Base-by-base conservation (phyloP, 2,329 filamentous ascomycete species). In the Teratosphaeria epicoccoides region DNA sequence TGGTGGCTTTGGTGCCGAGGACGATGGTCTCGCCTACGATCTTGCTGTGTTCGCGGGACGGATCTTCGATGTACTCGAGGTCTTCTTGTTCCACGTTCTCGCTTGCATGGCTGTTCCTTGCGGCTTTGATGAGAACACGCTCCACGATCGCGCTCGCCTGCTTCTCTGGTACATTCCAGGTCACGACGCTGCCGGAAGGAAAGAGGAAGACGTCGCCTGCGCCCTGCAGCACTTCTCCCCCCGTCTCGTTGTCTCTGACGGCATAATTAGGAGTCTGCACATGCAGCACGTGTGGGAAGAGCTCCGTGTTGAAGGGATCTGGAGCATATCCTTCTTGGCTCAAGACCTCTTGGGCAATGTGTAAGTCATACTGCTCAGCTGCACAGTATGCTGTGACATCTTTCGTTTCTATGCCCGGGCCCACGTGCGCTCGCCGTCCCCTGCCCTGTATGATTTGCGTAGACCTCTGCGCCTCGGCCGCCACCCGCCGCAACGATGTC, bases 201-300 rank as follows among this genome's bases (percentile, higher is more conserved):
- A 98, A 98, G 52, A 98, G 84, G 65, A 97, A 97, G 48, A 97
- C 82, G 70, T 98, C 93, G 28, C 89, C 90, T 6, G 56, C 55
- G 5, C 59, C 64, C 47, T 59, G 57, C 17, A 52, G 47, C 24
- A 50, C 56, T 22, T 61, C 60, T 63, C 75, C 74, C 50, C 71
- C 74, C 68, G 47, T 73, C 69, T 55, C 76, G 11, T 77, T 46
- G 50, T 69, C 63, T 52, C 24, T 66, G 17, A 64, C 60, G 6
- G 67, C 60, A 48, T 66, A 61, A 46, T 70, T 70, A 0, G 66
- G 67, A 6, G 70, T 72, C 51, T 73, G 73, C 12, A 84, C 70
- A 60, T 85, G 82, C 29, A 85, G 73, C 28, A 85, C 81, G 61
- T 85, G 81, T 1, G 81, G 80, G 56, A 79, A 82, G 2, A 85